phyloP scores from a whole-genome alignment of 176 grass and related monocot genomes.

The Carex parvula region DNA sequence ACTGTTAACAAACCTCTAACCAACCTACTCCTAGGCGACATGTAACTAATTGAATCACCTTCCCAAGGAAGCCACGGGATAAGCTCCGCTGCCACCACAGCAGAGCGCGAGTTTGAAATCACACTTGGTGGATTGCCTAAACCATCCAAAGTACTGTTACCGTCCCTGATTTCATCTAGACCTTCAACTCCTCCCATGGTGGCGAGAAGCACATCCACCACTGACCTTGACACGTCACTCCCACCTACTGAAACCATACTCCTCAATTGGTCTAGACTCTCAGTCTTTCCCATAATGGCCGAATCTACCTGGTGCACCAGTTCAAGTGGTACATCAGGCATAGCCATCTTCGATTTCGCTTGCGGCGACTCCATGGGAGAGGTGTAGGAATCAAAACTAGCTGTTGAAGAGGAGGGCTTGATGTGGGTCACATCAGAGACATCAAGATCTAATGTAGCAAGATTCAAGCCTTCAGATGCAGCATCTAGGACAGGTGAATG shows the following conservation, averaged over 20 bases:
- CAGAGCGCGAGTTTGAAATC: slow-evolving; percentile 58
- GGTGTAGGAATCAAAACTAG: slow-evolving; percentile 18
- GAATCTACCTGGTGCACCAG: slow-evolving; percentile 65
- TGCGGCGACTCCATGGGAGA: slow-evolving; percentile 35
- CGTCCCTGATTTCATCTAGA: slow-evolving; percentile 41
- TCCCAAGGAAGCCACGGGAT: slow-evolving; percentile 63
- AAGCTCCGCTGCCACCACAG: slow-evolving; percentile 53
- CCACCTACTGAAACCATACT: slow-evolving; percentile 35
- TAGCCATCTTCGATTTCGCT: slow-evolving; percentile 30
- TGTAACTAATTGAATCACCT: slow-evolving; percentile 47
- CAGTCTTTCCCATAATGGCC: slow-evolving; percentile 72
- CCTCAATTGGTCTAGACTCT: slow-evolving; percentile 36
- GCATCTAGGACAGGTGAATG: slow-evolving; percentile 5
- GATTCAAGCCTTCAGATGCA: neutral
- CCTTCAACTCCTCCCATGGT: slow-evolving; percentile 85
- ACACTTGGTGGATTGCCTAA: slow-evolving; percentile 55
- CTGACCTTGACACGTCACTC: slow-evolving; percentile 39
- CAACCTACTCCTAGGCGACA: slow-evolving; percentile 73
- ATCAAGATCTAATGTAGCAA: slow-evolving; percentile 7
- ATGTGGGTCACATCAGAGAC: neutral
- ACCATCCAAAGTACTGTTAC: slow-evolving; percentile 23
- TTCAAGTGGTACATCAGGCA: slow-evolving; percentile 50
- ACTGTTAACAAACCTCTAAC: slow-evolving; percentile 52
- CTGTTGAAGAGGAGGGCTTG: slow-evolving; percentile 3
- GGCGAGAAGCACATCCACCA: slow-evolving; percentile 73